A percentile compares a stretch with the other conserved stretches of the same genome.
Evolutionary conservation across 106 monocot species (phyloP).

Genomic region (Acorus calamus): DNA sequence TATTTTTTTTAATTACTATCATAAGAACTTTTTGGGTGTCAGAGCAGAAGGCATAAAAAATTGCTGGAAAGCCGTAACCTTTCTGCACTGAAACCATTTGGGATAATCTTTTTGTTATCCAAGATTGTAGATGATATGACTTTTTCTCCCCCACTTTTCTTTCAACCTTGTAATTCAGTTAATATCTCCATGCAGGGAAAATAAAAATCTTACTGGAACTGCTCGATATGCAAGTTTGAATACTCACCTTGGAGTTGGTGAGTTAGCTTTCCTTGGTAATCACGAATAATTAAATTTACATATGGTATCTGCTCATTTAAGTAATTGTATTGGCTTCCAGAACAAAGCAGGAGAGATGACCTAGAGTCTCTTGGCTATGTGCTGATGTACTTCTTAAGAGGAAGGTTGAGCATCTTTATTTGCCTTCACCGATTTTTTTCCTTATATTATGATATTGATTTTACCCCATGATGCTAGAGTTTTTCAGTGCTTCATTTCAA

Average conservation of each 20-base stretch:
- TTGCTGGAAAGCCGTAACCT: no score
- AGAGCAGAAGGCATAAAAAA: no score
- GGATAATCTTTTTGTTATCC: no score
- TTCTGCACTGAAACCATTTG: no score
- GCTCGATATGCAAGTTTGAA: conserved; percentile 30
- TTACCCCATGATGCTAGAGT: not conserved
- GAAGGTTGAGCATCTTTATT: conserved; percentile 42
- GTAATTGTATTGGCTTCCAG: conserved; percentile 20
- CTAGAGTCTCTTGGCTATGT: conserved; percentile 93
- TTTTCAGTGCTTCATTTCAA: not conserved
- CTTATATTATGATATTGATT: not conserved
- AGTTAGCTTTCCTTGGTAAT: not conserved
- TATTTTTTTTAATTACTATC: no score
- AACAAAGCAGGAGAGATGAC: conserved; percentile 97
- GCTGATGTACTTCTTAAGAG: conserved; percentile 92
- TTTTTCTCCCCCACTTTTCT: no score
- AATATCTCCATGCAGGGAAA: conserved; percentile 12
- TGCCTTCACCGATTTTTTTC: not conserved
- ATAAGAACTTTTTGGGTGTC: no score
- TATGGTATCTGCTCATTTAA: not conserved
- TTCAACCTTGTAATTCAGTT: no score
- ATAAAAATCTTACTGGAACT: conserved; percentile 24
- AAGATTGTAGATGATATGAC: no score
- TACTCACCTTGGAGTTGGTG: conserved; percentile 30
- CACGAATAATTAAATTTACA: not conserved